A percentile compares a stretch with the other conserved stretches of the same genome.
These are phyloP conservation scores for Stenogyne calaminthoides DNA, from an alignment of 305 asterid species.

Conservation along the genomic window DNA sequence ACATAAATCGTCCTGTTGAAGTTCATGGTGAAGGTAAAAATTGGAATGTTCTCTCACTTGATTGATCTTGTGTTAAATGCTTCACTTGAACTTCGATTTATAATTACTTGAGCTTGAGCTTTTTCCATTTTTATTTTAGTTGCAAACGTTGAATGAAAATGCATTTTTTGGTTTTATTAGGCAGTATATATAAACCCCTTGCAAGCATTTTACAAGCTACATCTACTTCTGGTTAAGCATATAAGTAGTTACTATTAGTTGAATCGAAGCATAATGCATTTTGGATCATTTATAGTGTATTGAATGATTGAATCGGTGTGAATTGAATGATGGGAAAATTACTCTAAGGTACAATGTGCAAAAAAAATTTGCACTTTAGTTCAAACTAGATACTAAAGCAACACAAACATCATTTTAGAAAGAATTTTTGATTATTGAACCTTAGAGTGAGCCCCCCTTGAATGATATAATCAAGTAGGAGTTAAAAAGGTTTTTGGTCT, in stretches of 20 bases:
- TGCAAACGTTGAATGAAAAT: constrained; percentile 3
- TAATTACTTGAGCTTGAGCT: constrained; percentile 14
- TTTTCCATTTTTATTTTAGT: background rate
- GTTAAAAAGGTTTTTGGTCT: too few relatives aligned
- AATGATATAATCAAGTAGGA: background rate
- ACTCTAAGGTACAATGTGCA: too few relatives aligned
- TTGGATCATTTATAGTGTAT: background rate
- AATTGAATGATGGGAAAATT: too few relatives aligned
- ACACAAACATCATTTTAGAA: too few relatives aligned
- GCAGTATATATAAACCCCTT: background rate
- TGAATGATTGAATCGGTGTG: too few relatives aligned
- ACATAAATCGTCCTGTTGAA: constrained; percentile 83
- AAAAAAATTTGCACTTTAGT: too few relatives aligned
- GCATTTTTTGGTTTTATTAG: background rate
- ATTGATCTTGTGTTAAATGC: background rate
- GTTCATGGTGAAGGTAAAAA: constrained; percentile 65
- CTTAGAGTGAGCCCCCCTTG: too few relatives aligned
- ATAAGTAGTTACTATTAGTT: background rate
- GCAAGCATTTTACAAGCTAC: background rate
- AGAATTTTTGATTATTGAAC: too few relatives aligned
- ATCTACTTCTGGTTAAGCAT: constrained; percentile 2
- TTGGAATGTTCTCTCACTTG: constrained; percentile 3
- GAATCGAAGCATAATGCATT: background rate
- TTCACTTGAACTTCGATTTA: constrained; percentile 4
- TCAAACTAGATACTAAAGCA: too few relatives aligned